Conservation (phyloP, 306 rosid species). For the Prunus persica region DNA sequence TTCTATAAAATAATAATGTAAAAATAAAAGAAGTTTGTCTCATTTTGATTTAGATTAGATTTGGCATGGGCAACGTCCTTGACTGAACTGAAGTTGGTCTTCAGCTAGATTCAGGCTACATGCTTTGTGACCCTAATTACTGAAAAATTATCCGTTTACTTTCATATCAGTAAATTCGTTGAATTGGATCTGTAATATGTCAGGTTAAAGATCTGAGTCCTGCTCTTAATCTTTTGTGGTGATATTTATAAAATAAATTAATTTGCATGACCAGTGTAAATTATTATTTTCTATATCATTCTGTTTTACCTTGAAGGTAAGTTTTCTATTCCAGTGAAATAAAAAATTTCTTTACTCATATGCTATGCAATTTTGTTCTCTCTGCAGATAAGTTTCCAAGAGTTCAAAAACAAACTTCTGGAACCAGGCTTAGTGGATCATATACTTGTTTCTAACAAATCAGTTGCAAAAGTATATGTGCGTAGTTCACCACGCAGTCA, state of each 20-base stretch:
- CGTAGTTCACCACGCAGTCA: slow-evolving; percentile 57
- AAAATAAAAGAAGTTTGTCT: neutral
- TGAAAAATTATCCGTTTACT: neutral
- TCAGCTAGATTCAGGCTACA: neutral
- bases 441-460: slow-evolving; percentile 82
- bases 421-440: slow-evolving; percentile 94
- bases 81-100: neutral
- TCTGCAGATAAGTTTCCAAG: slow-evolving; percentile 94
- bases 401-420: slow-evolving; percentile 87
- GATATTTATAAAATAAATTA: neutral
- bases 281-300: neutral
- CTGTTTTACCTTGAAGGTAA: neutral
- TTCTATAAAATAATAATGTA: neutral
- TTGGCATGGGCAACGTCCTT: neutral
- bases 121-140: neutral
- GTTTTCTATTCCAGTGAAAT: slow-evolving; percentile 9
- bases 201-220: neutral
- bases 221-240: no score
- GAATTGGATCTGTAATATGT: neutral
- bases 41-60: neutral
- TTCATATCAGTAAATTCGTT: neutral
- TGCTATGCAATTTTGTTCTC: slow-evolving; percentile 19
- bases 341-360: slow-evolving; percentile 13
- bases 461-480: slow-evolving; percentile 87
- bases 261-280: neutral